A percentile compares a stretch with the other conserved stretches of the same genome.
Evolutionary conservation across 495 filamentous ascomycete species (phyloP).

Genomic region (Aspergillus homomorphus): DNA sequence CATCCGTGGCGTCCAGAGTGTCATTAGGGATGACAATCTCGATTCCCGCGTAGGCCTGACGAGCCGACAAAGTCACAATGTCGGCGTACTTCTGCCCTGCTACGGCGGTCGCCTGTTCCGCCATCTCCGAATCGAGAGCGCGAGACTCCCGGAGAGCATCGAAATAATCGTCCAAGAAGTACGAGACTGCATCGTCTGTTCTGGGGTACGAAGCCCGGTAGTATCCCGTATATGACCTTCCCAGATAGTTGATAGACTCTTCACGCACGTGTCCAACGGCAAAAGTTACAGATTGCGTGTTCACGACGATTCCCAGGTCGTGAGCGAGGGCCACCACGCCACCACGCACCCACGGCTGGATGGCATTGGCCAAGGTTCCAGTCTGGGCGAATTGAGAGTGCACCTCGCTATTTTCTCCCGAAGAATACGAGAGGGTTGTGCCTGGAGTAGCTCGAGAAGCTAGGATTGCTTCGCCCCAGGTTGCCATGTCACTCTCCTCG

Average conservation of each 20-base stretch:
- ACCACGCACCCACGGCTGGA: conserved; percentile 26
- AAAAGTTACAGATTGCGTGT: conserved; percentile 37
- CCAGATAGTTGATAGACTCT: conserved; percentile 47
- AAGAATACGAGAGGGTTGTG: conserved; percentile 29
- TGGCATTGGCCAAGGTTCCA: conserved; percentile 21
- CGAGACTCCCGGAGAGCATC: conserved; percentile 34
- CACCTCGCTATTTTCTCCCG: conserved; percentile 23
- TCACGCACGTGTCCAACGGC: conserved; percentile 47
- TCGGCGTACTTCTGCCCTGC: conserved; percentile 47
- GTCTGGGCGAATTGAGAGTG: conserved; percentile 24
- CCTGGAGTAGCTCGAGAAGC: conserved; percentile 26
- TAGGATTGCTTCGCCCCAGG: conserved; percentile 39
- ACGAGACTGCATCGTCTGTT: conserved; percentile 31
- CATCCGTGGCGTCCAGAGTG: conserved; percentile 39
- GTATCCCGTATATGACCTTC: conserved; percentile 42
- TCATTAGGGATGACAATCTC: conserved; percentile 44
- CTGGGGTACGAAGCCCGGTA: conserved; percentile 36
- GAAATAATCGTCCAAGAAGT: conserved; percentile 46
- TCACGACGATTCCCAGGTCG: conserved; percentile 37
- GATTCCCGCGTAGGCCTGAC: conserved; percentile 50
- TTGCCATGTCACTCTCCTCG: conserved; percentile 44
- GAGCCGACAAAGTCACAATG: conserved; percentile 44
- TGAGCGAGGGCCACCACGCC: conserved; percentile 41
- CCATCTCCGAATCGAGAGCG: conserved; percentile 34
- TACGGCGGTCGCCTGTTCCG: conserved; percentile 23